These are phyloP conservation scores for Fennellomyces sp. DNA, from an alignment of 371 early-diverging fungal species.

Conservation along the genomic window DNA sequence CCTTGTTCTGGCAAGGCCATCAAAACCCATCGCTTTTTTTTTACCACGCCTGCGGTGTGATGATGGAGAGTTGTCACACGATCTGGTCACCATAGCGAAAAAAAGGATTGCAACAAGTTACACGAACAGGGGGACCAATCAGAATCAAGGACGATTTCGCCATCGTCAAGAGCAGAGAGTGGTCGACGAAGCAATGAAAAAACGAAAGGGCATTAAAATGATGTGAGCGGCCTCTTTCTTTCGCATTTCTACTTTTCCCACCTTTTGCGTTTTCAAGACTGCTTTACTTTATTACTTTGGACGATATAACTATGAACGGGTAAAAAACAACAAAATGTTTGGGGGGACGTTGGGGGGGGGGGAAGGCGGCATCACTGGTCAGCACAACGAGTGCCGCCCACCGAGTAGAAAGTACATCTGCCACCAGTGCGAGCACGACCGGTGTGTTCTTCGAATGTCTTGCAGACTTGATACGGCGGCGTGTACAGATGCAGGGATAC, in stretches of 20 bases:
- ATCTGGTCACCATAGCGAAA: not conserved
- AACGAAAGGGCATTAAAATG: conserved; percentile 2
- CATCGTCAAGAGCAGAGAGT: conserved; percentile 21
- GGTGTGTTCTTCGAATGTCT: conserved; percentile 81
- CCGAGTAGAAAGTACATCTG: conserved; percentile 70
- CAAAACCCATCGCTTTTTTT: no score
- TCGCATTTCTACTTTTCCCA: not conserved
- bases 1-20: no score
- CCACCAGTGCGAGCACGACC: conserved; percentile 73
- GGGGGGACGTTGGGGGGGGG: not conserved
- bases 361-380: not conserved
- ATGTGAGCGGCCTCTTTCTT: not conserved
- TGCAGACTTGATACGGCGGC: conserved; percentile 86
- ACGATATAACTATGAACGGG: not conserved
- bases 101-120: not conserved
- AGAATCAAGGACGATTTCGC: conserved; percentile 22
- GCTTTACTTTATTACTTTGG: conserved; percentile 4
- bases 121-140: conserved; percentile 11
- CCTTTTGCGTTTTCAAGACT: not conserved
- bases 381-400: conserved; percentile 41
- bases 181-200: conserved; percentile 13
- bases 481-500: conserved; percentile 93
- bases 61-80: no score
- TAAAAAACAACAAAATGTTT: not conserved
- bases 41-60: no score